A percentile compares a stretch with the other conserved stretches of the same genome.
phyloP scores from a whole-genome alignment of 2,329 filamentous ascomycete species.

The Penicillium sclerotigenum region DNA sequence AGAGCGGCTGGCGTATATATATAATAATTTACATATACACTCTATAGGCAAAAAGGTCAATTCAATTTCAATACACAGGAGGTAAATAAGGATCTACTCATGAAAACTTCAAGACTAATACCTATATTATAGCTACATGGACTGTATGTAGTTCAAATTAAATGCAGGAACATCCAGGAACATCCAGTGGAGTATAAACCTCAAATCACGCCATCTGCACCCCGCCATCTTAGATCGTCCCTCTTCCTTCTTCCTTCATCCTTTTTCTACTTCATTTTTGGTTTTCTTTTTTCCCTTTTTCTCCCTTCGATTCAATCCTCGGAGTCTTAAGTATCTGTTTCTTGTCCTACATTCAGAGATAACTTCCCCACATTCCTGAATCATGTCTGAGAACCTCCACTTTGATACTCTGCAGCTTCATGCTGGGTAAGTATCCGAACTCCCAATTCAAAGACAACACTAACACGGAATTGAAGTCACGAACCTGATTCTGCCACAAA shows the following conservation, averaged over 20 bases:
- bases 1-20: too few relatives aligned
- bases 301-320: not conserved
- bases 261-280: not conserved
- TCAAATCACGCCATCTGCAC: not conserved
- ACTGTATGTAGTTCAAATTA: too few relatives aligned
- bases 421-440: slow-evolving; percentile 61
- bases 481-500: slow-evolving; percentile 77
- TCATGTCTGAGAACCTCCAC: slow-evolving; percentile 46
- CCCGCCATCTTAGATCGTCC: not conserved
- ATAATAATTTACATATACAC: too few relatives aligned
- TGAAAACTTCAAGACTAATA: too few relatives aligned
- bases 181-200: not conserved
- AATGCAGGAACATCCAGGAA: not conserved
- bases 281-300: not conserved
- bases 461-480: slow-evolving; percentile 55
- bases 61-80: too few relatives aligned
- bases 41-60: too few relatives aligned
- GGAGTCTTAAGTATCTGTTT: not conserved
- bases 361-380: slow-evolving; percentile 10
- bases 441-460: not conserved
- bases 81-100: too few relatives aligned
- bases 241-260: not conserved
- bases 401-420: slow-evolving; percentile 87
- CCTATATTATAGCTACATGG: too few relatives aligned
- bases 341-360: not conserved